These are phyloP conservation scores for Yarrowia yakushimensis DNA, from an alignment of 805 yeast genomes.

Conservation along the genomic window DNA sequence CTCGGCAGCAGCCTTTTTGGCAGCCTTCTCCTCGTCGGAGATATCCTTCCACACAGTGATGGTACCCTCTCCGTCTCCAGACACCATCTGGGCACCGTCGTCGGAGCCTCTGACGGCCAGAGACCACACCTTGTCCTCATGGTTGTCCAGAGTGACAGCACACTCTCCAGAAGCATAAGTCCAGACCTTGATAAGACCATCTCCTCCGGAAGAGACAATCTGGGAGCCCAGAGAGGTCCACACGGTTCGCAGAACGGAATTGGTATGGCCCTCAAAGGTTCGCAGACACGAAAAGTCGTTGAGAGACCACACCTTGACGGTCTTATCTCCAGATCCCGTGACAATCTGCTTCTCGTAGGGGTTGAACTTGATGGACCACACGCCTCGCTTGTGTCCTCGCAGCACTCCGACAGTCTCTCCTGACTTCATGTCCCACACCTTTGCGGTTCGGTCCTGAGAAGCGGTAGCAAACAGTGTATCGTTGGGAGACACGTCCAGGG, in stretches of 20 bases:
- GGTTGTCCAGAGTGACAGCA: slow-evolving; percentile 80
- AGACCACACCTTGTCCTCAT: slow-evolving; percentile 94
- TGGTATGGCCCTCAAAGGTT: slow-evolving; percentile 92
- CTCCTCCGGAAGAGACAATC: slow-evolving; percentile 77
- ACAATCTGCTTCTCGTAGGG: slow-evolving; percentile 67
- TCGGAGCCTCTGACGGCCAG: slow-evolving; percentile 57
- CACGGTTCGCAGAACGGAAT: slow-evolving; percentile 79
- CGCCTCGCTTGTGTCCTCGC: slow-evolving; percentile 89
- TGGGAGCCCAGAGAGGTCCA: slow-evolving; percentile 67
- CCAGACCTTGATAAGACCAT: slow-evolving; percentile 92
- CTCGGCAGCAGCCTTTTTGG: slow-evolving; percentile 49
- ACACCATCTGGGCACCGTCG: slow-evolving; percentile 68
- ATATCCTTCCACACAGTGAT: slow-evolving; percentile 86
- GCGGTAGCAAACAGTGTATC: slow-evolving; percentile 88
- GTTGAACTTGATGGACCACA: slow-evolving; percentile 87
- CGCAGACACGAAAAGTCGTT: slow-evolving; percentile 68
- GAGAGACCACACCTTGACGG: slow-evolving; percentile 84
- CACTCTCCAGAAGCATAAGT: slow-evolving; percentile 73
- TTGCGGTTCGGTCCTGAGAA: slow-evolving; percentile 87
- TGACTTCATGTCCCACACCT: slow-evolving; percentile 78
- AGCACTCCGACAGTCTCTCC: slow-evolving; percentile 86
- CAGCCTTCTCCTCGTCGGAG: slow-evolving; percentile 64
- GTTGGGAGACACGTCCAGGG: slow-evolving; percentile 85
- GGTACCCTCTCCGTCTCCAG: slow-evolving; percentile 95
- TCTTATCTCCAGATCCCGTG: slow-evolving; percentile 91